Evolutionary conservation across 306 rosid species (phyloP).

Genomic region (Cicer arietinum): DNA sequence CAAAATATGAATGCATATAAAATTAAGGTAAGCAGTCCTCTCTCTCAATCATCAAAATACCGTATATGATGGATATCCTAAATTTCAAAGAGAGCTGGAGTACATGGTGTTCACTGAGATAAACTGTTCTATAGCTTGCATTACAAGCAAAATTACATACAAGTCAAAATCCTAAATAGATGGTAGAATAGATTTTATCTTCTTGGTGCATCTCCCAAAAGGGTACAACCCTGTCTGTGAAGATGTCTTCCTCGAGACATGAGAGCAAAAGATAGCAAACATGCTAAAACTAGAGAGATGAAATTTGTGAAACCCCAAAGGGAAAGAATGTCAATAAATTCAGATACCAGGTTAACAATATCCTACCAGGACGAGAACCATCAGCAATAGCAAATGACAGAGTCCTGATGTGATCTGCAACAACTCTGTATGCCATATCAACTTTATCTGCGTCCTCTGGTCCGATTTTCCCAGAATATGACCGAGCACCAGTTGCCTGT

Average conservation of each 20-base stretch:
- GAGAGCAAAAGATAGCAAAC: constrained; percentile 12
- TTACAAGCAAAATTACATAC: background rate
- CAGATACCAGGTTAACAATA: constrained; percentile 24
- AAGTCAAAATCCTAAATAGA: constrained; percentile 14
- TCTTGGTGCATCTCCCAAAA: background rate
- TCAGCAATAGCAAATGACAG: constrained; percentile 98
- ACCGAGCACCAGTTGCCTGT: constrained; percentile 87
- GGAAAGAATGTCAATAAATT: background rate
- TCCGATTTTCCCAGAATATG: constrained; percentile 92
- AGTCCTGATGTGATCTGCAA: constrained; percentile 67
- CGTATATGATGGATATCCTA: constrained; percentile 6
- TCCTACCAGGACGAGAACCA: constrained; percentile 94
- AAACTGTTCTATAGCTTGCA: constrained; percentile 15
- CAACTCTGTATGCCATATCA: constrained; percentile 97
- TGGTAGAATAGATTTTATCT: constrained; percentile 22
- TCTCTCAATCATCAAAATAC: background rate
- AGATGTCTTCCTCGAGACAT: constrained; percentile 8
- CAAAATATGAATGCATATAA: constrained; percentile 37
- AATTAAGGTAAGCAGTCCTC: constrained; percentile 14
- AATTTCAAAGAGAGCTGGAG: background rate
- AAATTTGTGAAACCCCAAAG: background rate
- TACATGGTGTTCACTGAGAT: constrained; percentile 10
- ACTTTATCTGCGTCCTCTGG: constrained; percentile 78
- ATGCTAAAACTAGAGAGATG: background rate
- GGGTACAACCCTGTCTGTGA: background rate